phyloP scores from a whole-genome alignment of 2,329 filamentous ascomycete genomes.

The Piedraia hortae region DNA sequence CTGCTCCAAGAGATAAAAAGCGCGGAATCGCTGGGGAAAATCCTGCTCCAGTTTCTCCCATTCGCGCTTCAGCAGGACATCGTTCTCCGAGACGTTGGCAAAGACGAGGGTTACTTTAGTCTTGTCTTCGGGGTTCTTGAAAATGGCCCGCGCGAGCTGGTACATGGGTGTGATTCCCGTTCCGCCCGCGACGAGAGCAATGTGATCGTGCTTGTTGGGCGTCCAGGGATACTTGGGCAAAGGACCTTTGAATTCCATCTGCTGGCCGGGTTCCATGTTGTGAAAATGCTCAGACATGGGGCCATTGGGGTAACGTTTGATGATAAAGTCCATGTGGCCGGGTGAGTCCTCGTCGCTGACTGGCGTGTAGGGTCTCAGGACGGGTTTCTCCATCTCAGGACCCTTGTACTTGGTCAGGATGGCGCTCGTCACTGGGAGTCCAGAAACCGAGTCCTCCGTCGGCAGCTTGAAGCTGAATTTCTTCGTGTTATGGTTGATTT shows the following conservation, averaged over 20 bases:
- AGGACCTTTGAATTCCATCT: slow-evolving; percentile 78
- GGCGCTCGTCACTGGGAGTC: slow-evolving; percentile 55
- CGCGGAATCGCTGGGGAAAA: slow-evolving; percentile 81
- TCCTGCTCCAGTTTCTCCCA: slow-evolving; percentile 73
- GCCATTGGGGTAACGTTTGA: slow-evolving; percentile 77
- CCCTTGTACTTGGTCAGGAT: slow-evolving; percentile 80
- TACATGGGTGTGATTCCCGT: slow-evolving; percentile 97
- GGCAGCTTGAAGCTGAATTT: slow-evolving; percentile 67
- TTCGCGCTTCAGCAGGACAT: slow-evolving; percentile 76
- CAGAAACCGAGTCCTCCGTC: slow-evolving; percentile 59
- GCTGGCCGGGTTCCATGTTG: slow-evolving; percentile 53
- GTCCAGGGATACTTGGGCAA: slow-evolving; percentile 81
- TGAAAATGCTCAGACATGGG: slow-evolving; percentile 82
- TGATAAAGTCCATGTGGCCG: slow-evolving; percentile 64
- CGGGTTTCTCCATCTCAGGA: slow-evolving; percentile 55
- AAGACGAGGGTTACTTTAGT: slow-evolving; percentile 93
- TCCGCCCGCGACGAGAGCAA: slow-evolving; percentile 69
- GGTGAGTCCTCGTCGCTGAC: slow-evolving; percentile 51
- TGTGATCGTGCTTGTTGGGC: slow-evolving; percentile 76
- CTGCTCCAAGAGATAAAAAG: slow-evolving; percentile 80
- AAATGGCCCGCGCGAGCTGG: slow-evolving; percentile 73
- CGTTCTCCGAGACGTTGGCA: slow-evolving; percentile 67
- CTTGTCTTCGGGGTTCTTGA: slow-evolving; percentile 88
- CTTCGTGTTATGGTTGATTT: slow-evolving; percentile 87
- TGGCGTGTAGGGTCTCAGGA: slow-evolving; percentile 80